Conservation (phyloP, 495 filamentous ascomycete genomes). For the Letharia lupina region DNA sequence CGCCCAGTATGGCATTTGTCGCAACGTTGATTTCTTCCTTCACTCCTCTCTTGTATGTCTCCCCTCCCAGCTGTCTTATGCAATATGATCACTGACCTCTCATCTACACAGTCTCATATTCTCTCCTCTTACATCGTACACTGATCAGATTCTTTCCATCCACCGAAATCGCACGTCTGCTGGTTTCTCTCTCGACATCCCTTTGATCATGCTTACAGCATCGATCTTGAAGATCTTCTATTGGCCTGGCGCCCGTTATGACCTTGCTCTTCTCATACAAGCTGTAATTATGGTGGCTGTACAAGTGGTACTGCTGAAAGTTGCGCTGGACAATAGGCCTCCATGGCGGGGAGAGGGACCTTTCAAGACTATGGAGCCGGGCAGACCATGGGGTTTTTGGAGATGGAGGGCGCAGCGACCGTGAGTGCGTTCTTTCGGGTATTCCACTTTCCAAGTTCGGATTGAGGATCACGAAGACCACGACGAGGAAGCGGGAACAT, state of each 20-base stretch:
- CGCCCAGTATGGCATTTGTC: constrained; percentile 19
- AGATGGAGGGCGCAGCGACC: constrained; percentile 78
- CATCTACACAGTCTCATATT: constrained; percentile 49
- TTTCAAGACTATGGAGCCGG: constrained; percentile 42
- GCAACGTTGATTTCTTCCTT: constrained; percentile 21
- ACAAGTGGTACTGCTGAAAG: constrained; percentile 76
- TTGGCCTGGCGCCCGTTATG: constrained; percentile 84
- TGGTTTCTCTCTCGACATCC: constrained; percentile 87
- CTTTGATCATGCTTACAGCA: constrained; percentile 93
- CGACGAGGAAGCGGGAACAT: background rate
- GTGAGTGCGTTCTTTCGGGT: constrained; percentile 38
- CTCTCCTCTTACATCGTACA: constrained; percentile 79
- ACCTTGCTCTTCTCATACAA: constrained; percentile 70
- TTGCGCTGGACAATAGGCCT: constrained; percentile 85
- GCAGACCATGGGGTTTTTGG: constrained; percentile 87
- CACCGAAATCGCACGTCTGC: constrained; percentile 70
- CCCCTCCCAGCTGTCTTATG: background rate
- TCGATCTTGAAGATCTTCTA: constrained; percentile 91
- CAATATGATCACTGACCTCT: constrained; percentile 1
- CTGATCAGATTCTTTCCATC: constrained; percentile 88
- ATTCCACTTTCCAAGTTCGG: background rate
- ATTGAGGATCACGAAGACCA: background rate
- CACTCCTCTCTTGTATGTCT: constrained; percentile 25
- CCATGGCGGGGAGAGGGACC: constrained; percentile 46
- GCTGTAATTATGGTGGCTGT: constrained; percentile 78